Percentiles rank a stretch among this genome's conserved stretches.
Evolutionary conservation across 169 alveolate genomes (phyloP).

Genomic region (Fabrea salina): DNA sequence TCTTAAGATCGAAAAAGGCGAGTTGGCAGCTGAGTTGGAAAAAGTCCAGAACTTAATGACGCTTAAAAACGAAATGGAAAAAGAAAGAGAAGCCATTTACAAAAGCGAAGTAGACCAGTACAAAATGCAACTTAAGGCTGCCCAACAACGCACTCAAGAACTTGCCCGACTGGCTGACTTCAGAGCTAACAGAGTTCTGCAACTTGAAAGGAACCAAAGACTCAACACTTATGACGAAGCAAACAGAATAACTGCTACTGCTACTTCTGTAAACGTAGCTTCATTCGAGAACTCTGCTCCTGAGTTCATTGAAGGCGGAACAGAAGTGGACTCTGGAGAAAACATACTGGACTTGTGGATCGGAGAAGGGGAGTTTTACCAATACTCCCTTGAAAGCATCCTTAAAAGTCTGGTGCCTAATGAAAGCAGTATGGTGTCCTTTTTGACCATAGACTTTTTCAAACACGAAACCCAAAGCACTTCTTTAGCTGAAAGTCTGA

Average conservation of each 20-base stretch:
- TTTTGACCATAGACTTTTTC: constrained; percentile 74
- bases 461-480: constrained; percentile 72
- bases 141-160: constrained; percentile 45
- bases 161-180: constrained; percentile 50
- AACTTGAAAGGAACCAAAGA: constrained; percentile 33
- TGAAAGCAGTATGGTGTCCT: constrained; percentile 49
- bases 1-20: constrained; percentile 46
- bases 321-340: constrained; percentile 45
- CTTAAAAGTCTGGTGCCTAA: constrained; percentile 26
- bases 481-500: constrained; percentile 58
- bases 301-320: constrained; percentile 28
- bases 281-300: constrained; percentile 39
- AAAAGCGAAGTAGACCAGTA: constrained; percentile 40
- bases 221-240: constrained; percentile 19
- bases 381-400: constrained; percentile 29
- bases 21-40: constrained; percentile 57
- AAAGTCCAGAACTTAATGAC: constrained; percentile 44
- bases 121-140: constrained; percentile 28
- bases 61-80: constrained; percentile 55
- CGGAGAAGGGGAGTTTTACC: constrained; percentile 54
- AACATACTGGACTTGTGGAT: constrained; percentile 48
- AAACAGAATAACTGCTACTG: constrained; percentile 5
- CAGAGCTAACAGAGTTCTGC: constrained; percentile 34
- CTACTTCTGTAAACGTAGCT: constrained; percentile 33
- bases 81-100: constrained; percentile 41